Percentiles rank a stretch among this genome's conserved stretches.
Conservation (phyloP, 106 monocot genomes). For the Dendrobium officinale region DNA sequence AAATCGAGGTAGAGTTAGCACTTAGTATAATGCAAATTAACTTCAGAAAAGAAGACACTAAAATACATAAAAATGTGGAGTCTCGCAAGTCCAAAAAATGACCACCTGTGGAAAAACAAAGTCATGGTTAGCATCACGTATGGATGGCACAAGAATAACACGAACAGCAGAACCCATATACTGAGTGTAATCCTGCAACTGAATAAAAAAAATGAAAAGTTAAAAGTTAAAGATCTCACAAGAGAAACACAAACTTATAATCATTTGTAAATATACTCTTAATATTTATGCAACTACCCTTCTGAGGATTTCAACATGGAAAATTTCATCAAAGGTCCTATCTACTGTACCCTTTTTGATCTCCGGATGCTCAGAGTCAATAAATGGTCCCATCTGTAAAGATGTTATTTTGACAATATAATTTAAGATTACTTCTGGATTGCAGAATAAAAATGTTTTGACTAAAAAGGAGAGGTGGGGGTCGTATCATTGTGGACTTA, state of each 20-base stretch:
- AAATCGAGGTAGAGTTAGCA: background rate
- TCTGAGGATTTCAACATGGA: constrained; percentile 58
- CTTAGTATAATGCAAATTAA: background rate
- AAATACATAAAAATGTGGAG: background rate
- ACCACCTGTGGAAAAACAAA: constrained; percentile 94
- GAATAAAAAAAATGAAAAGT: constrained; percentile 9
- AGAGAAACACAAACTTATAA: background rate
- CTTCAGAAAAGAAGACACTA: background rate
- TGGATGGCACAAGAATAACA: constrained; percentile 78
- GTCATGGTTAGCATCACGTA: constrained; percentile 91
- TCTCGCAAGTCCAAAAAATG: background rate
- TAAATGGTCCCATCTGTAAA: constrained; percentile 87
- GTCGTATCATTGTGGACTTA: constrained; percentile 11
- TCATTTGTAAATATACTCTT: background rate
- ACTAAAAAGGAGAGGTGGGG: background rate
- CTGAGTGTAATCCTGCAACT: constrained; percentile 70
- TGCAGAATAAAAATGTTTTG: background rate
- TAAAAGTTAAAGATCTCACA: background rate
- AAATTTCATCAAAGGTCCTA: constrained; percentile 76
- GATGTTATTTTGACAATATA: background rate
- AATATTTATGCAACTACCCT: constrained; percentile 30
- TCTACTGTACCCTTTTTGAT: constrained; percentile 79
- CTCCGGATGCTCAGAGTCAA: constrained; percentile 94
- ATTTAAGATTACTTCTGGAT: background rate
- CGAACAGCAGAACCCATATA: constrained; percentile 73